Evolutionary conservation across 371 early-diverging fungal species (phyloP), one percentile per base, ranked within the genome.

Genomic region (Saksenaea oblongispora): DNA sequence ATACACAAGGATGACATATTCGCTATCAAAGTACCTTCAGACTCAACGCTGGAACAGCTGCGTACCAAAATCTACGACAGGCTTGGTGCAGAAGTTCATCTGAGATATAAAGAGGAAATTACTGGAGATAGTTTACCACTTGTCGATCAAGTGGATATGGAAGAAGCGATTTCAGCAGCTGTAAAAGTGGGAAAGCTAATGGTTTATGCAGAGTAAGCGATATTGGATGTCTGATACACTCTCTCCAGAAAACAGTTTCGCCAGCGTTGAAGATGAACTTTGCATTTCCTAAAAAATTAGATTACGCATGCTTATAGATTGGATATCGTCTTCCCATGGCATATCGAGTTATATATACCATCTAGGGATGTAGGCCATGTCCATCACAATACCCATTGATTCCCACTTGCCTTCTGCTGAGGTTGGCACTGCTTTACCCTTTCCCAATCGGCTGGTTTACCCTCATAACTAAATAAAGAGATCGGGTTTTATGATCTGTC

Each of bases 1-100:
- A 80, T 81, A 31, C 85, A 84, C 62, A 78, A 84, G 41, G 88
- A 84, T 57, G 92, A 92, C 56, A 85, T 90, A 59, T 87, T 90
- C 67, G 92, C 91, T 1, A 87, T 92, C 69, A 84, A 88, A 64
- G 75, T 92, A 55, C 87, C 89, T 0, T 76, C 84, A 4, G 68
- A 82, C 58, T 78, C 84, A 66, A 82, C 84, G 17, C 73, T 88
- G 58, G 77, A 73, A 7, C 70, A 79, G 27, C 71, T 92, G 15
- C 80, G 80, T 41, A 71, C 76, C 37, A 85, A 87, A 64, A 80
- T 92, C 26, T 77, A 79, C 39, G 83, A 86, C 51, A 84, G 89
- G 34, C 65, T 90, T 14, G 82, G 84, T 18, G 71, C 72, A 57
- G 64, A 67, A 31, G 79, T 67, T 37, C 55, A 67, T 36, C 61